Conservation (phyloP, 768 basidiomycete species). For the Hortiboletus campestris region DNA sequence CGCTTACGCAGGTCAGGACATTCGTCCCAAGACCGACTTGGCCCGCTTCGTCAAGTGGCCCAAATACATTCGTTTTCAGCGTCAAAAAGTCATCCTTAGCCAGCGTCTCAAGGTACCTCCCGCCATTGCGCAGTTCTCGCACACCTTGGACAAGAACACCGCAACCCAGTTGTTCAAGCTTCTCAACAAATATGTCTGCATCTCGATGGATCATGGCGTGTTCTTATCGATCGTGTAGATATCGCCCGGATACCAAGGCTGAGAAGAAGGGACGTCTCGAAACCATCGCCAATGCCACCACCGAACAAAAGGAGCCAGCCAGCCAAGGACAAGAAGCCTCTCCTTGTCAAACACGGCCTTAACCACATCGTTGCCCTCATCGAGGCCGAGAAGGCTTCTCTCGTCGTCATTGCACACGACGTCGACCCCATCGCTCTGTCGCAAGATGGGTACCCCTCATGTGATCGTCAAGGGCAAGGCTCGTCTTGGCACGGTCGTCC, state of each 20-base stretch:
- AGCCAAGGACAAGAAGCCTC: constrained; percentile 88
- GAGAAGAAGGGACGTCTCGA: constrained; percentile 96
- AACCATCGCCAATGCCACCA: constrained; percentile 71
- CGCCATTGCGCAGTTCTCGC: constrained; percentile 91
- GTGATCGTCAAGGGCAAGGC: constrained; percentile 99
- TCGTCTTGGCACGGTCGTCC: constrained; percentile 94
- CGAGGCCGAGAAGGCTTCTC: constrained; percentile 95
- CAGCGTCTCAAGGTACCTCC: constrained; percentile 98
- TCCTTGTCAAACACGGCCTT: constrained; percentile 93
- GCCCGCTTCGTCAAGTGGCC: constrained; percentile 99
- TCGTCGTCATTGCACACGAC: constrained; percentile 95
- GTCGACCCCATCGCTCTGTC: constrained; percentile 99
- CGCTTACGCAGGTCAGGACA: constrained; percentile 75
- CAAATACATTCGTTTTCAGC: constrained; percentile 95
- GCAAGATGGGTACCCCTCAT: constrained; percentile 99
- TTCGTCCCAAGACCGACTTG: constrained; percentile 85
- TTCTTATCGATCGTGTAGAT: constrained; percentile 31
- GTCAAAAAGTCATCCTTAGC: constrained; percentile 97
- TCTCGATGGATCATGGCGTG: background rate
- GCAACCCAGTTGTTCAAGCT: too few species aligned
- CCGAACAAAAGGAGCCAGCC: constrained; percentile 72
- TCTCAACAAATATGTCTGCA: constrained; percentile 70
- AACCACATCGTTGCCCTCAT: constrained; percentile 96
- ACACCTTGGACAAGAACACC: too few species aligned
- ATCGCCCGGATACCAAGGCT: constrained; percentile 89